These are phyloP conservation scores for Rachicladosporium sp. DNA, from an alignment of 2,329 filamentous ascomycete genomes.

Conservation along the genomic window DNA sequence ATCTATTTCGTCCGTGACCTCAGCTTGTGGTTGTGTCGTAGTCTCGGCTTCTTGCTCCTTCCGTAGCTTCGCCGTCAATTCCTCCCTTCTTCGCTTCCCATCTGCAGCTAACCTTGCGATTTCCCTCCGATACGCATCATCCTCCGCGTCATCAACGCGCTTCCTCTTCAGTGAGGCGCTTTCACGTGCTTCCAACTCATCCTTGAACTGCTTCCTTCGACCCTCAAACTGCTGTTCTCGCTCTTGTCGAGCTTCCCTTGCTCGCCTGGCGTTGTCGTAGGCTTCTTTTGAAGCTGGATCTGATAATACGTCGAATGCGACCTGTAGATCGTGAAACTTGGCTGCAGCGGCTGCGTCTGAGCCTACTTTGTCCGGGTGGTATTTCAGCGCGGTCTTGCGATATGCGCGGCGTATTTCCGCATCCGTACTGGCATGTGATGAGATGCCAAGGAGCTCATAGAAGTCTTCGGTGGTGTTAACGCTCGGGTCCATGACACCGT, in stretches of 20 bases:
- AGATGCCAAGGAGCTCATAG: conserved; percentile 60
- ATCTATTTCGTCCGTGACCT: conserved; percentile 37
- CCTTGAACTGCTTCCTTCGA: conserved; percentile 62
- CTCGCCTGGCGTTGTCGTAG: conserved; percentile 67
- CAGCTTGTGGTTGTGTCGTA: not conserved
- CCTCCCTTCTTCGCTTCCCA: conserved; percentile 42
- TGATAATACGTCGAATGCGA: conserved; percentile 72
- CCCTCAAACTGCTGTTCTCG: conserved; percentile 64
- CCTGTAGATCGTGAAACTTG: conserved; percentile 75
- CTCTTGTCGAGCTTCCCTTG: conserved; percentile 54
- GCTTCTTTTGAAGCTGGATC: conserved; percentile 57
- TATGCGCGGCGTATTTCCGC: conserved; percentile 71
- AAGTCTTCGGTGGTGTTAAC: no score
- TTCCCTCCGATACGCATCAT: conserved; percentile 47
- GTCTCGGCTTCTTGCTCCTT: conserved; percentile 39
- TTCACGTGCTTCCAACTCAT: conserved; percentile 74
- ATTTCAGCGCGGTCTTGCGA: conserved; percentile 72
- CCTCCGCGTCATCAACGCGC: conserved; percentile 34
- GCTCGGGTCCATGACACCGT: no score
- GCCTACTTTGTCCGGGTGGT: conserved; percentile 85
- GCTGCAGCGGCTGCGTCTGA: conserved; percentile 52
- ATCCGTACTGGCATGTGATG: conserved; percentile 41
- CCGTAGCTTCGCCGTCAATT: conserved; percentile 40
- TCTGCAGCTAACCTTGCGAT: conserved; percentile 34
- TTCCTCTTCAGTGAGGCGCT: conserved; percentile 35